Conservation (phyloP, 2,329 filamentous ascomycete genomes). For the Xylariaceae sp. region DNA sequence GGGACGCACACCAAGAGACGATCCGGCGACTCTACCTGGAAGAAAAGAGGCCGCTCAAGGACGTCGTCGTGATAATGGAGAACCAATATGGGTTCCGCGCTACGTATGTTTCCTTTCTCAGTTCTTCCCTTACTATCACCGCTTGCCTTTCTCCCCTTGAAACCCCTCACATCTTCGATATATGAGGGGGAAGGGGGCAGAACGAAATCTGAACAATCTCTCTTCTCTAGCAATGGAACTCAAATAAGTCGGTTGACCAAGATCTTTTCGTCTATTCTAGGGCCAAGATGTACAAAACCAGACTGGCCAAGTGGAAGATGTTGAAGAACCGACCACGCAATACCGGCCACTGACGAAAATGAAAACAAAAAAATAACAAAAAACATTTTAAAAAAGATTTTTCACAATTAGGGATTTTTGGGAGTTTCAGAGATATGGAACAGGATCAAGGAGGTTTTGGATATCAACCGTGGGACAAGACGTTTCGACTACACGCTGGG, state of each 20-base stretch:
- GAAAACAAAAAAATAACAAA: background rate
- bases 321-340: conserved; percentile 24
- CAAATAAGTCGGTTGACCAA: conserved; percentile 3
- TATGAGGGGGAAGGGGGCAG: background rate
- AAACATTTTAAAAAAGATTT: background rate
- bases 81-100: conserved; percentile 23
- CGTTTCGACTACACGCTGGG: background rate
- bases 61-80: conserved; percentile 26
- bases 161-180: conserved; percentile 8
- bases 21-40: conserved; percentile 25
- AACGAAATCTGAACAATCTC: background rate
- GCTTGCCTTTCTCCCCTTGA: conserved; percentile 7
- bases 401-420: background rate
- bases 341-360: conserved; percentile 18
- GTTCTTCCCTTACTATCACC: conserved; percentile 8
- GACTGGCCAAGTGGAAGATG: conserved; percentile 26
- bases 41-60: conserved; percentile 26
- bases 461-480: too few relatives aligned
- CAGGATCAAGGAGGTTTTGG: background rate
- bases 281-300: conserved; percentile 26
- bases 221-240: background rate
- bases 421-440: conserved; percentile 2
- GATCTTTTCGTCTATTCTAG: conserved; percentile 5
- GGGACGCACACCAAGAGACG: conserved; percentile 23
- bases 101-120: conserved; percentile 18